These are phyloP conservation scores for Cymbomonas tetramitiformis DNA, from an alignment of 139 green algal genomes.

Conservation along the genomic window DNA sequence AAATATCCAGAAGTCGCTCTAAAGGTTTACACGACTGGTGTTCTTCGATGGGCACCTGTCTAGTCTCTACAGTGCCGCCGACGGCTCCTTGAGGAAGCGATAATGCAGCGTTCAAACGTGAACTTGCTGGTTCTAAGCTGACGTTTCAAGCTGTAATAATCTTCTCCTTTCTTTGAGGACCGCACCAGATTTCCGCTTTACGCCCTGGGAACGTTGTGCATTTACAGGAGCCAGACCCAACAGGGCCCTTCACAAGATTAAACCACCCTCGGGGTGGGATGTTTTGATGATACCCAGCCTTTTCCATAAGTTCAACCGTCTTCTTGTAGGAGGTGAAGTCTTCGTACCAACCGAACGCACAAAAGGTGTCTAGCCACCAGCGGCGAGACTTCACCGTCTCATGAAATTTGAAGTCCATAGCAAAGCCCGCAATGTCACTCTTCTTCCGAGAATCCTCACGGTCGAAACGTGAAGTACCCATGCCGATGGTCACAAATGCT, in stretches of 20 bases:
- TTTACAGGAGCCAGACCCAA: too few relatives aligned
- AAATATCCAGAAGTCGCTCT: background rate
- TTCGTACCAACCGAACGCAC: background rate
- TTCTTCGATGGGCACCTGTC: too few relatives aligned
- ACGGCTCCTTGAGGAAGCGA: background rate
- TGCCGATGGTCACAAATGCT: background rate
- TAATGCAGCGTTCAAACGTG: background rate
- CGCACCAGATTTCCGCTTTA: background rate
- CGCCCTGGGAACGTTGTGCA: background rate
- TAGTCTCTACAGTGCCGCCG: too few relatives aligned
- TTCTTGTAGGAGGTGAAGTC: background rate
- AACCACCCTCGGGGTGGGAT: background rate
- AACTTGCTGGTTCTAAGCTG: background rate
- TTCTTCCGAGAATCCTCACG: background rate
- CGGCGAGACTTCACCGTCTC: background rate
- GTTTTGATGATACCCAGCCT: background rate
- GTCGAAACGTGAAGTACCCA: background rate
- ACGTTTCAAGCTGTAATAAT: background rate
- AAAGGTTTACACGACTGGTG: background rate
- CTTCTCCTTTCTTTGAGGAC: background rate
- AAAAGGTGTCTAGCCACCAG: conserved; percentile 11
- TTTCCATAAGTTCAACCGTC: background rate
- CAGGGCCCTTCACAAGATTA: background rate
- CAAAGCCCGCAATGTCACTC: too few relatives aligned
- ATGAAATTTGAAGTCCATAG: too few relatives aligned